Conservation (phyloP, 2,329 filamentous ascomycete species). For the Calonectria honghensis region DNA sequence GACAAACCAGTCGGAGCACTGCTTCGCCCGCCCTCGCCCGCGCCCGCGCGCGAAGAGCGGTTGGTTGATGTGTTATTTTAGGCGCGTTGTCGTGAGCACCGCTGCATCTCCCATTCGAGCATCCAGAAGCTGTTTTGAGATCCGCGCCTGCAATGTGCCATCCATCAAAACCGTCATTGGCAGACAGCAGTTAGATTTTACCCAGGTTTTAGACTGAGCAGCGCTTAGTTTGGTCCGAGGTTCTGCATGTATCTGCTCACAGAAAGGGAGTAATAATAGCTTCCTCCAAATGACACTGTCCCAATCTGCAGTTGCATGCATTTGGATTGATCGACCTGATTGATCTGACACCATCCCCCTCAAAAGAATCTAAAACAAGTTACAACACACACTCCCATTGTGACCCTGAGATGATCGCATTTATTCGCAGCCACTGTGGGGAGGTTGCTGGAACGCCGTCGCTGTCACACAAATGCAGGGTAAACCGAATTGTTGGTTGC, state of each 20-base stretch:
- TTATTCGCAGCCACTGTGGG: neutral
- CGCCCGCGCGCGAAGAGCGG: conserved; percentile 49
- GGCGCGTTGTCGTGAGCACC: conserved; percentile 43
- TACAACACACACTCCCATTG: neutral
- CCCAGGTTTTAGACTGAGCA: neutral
- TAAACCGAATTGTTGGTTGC: neutral
- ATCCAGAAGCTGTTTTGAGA: conserved; percentile 8
- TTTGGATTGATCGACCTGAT: neutral
- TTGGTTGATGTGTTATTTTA: conserved; percentile 42
- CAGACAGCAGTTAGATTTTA: neutral
- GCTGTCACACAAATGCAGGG: conserved; percentile 10
- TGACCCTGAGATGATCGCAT: neutral
- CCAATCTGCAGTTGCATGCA: neutral
- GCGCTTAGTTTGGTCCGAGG: neutral
- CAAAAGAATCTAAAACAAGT: neutral
- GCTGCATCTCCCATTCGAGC: conserved; percentile 16
- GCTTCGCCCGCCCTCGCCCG: conserved; percentile 33
- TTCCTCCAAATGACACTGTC: neutral
- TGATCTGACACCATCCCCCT: neutral
- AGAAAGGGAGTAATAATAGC: neutral
- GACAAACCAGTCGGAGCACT: conserved; percentile 34
- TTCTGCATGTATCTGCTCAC: neutral
- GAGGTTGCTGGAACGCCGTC: neutral
- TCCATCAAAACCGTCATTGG: too few species aligned
- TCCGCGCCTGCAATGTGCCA: conserved; percentile 1